Evolutionary conservation across 2,329 filamentous ascomycete species (phyloP).

Genomic region (Fusarium sp.): DNA sequence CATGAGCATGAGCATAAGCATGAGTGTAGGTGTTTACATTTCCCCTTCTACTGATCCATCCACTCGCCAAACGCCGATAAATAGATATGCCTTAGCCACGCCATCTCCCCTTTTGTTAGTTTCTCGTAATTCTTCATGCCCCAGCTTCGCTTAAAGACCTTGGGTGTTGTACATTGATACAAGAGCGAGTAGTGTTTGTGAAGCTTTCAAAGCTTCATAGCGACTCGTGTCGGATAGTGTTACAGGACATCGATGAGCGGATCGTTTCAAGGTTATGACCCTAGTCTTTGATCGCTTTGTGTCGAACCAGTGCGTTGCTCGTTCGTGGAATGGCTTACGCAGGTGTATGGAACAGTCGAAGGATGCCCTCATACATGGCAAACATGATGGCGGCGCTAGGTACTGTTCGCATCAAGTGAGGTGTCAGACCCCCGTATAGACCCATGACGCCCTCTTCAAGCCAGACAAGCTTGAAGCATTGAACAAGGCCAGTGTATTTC

Average conservation of each 20-base stretch:
- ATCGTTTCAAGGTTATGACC: not conserved
- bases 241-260: constrained; percentile 6
- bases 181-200: not conserved
- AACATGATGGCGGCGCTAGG: constrained; percentile 97
- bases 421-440: constrained; percentile 89
- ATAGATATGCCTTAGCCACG: constrained; percentile 2
- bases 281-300: not conserved
- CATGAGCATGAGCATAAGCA: not conserved
- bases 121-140: constrained; percentile 3
- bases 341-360: constrained; percentile 56
- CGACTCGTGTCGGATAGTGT: constrained; percentile 9
- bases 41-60: constrained; percentile 12
- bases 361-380: constrained; percentile 78
- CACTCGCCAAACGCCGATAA: constrained; percentile 30
- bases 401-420: constrained; percentile 89
- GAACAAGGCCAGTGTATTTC: constrained; percentile 88
- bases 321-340: constrained; percentile 35
- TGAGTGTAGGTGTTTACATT: constrained; percentile 6
- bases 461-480: constrained; percentile 89
- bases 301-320: not conserved
- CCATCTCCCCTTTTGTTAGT: constrained; percentile 14
- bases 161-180: constrained; percentile 17
- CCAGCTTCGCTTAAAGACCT: not conserved
- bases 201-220: not conserved
- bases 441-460: constrained; percentile 87